Evolutionary conservation across 1,139 yeast genomes (phyloP).

Genomic region (Hyphopichia khmerensis): DNA sequence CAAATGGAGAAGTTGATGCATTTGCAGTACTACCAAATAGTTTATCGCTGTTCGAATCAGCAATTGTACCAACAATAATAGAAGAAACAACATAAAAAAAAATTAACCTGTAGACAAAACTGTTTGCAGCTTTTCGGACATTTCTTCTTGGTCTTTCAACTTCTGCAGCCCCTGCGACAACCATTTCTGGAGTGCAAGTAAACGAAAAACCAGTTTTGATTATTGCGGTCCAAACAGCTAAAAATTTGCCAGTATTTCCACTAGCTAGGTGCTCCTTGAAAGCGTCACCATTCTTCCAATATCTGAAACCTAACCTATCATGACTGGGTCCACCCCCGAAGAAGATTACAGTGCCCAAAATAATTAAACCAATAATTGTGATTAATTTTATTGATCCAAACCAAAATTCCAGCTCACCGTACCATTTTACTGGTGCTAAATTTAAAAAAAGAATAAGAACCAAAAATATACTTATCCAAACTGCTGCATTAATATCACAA

Average conservation of each 20-base stretch:
- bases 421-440: slow-evolving; percentile 7
- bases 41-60: slow-evolving; percentile 23
- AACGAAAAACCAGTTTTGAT: slow-evolving; percentile 44
- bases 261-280: slow-evolving; percentile 38
- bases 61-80: slow-evolving; percentile 35
- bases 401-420: slow-evolving; percentile 11
- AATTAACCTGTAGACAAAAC: slow-evolving; percentile 36
- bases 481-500: slow-evolving; percentile 23
- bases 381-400: slow-evolving; percentile 7
- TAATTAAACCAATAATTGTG: slow-evolving; percentile 7
- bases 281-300: slow-evolving; percentile 51
- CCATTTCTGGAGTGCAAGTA: slow-evolving; percentile 44
- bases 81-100: slow-evolving; percentile 37
- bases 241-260: slow-evolving; percentile 57
- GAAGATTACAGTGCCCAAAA: slow-evolving; percentile 8
- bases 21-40: slow-evolving; percentile 29
- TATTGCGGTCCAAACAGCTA: slow-evolving; percentile 44
- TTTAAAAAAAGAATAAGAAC: slow-evolving; percentile 6
- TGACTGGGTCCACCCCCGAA: slow-evolving; percentile 17
- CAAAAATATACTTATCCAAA: slow-evolving; percentile 10
- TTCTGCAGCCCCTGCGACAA: slow-evolving; percentile 41
- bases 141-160: slow-evolving; percentile 39
- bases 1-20: slow-evolving; percentile 50
- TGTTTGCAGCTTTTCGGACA: slow-evolving; percentile 33
- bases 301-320: slow-evolving; percentile 18